Base-by-base conservation (phyloP, 2,329 filamentous ascomycete species). In the Colletotrichum siamense region DNA sequence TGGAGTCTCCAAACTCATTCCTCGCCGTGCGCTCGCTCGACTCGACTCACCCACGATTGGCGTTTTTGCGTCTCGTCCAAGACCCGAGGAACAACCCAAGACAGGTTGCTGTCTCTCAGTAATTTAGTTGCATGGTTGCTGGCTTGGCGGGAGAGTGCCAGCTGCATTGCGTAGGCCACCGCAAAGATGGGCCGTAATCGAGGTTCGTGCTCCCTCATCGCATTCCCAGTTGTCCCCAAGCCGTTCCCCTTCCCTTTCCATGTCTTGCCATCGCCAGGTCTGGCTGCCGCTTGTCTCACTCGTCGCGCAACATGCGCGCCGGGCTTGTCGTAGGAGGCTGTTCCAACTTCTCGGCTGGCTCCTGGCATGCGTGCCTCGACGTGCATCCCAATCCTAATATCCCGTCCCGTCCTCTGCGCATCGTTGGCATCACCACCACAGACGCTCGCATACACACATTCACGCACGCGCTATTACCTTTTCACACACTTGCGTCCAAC, bases 61-160 rank as follows among this genome's bases (percentile, higher is more conserved):
- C 30, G 66, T 69, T 44, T 71, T 71, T 6, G 55, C 49, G 67
- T 55, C 71, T 74, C 32, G 71, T 34, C 52, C 15, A 36, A 34
- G 78, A 24, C 62, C 26, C 39, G 39, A 64, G 52, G 36, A 63
- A 44, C 59, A 63, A 24, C 59, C 66, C 55, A 71, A 62, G 28
- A 57, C 59, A 36, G 32, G 69, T 36, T 30, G 59, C 24, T 76
- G 74, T 76, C 74, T 76, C 70, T 73, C 74, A 76, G 28, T 75
- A 77, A 77, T 75, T 77, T 77, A 30, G 15, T 69, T 77, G 75
- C 75, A 69, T 76, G 70, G 59, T 76, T 74, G 28, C 72, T 77
- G 71, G 75, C 75, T 77, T 75, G 75, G 72, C 71, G 55, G 30
- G 10, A 9, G 36, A 36, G 32, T 22, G 28, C 62, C 44, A 24